Evolutionary conservation across 306 rosid genomes (phyloP), one percentile per base, ranked within the genome.

Genomic region (Vigna unguiculata): DNA sequence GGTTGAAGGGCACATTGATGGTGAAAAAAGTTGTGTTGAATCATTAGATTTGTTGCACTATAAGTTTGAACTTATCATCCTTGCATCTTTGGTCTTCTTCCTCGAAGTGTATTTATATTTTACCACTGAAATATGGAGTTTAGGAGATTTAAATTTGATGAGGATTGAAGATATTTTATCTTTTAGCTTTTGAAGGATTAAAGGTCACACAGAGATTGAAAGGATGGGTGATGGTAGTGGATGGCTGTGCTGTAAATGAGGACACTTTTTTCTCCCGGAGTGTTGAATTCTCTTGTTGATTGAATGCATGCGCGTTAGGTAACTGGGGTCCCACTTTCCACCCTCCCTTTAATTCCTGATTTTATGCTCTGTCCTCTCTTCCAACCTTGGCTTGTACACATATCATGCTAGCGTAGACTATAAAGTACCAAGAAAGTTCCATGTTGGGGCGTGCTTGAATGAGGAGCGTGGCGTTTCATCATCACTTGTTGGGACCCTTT

Each of bases 301-400:
- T 71, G 73, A 78, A 87, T 76, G 96, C 97, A 92, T 88, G 97
- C 96, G 96, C 86, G 91, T 88, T 82, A 60, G 91, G 88, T 90
- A 77, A 73, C 67, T 49, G 24, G 77, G 97, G 96, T 57, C 92
- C 97, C 88, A 87, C 92, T 55, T 52, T 84, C 85, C 81, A 83
- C 80, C 83, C 87, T 80, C 81, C 45, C 69, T 77, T 79, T 81
- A 70, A 71, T 75, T 69, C 74, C 83, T 80, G 83, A 80, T 83
- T 81, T 83, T 70, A 79, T 83, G 81, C 85, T 78, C 85, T 85
- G 82, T 84, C 85, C 79, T 89, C 86, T 77, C 70, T 75, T 82
- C 71, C 46, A 72, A 66, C 72, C 84, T 72, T 55, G 82, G 77
- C 84, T 72, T 49, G 81, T 81, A 49, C 86, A 76, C 91, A 81